Evolutionary conservation across 2,329 filamentous ascomycete genomes (phyloP).

Genomic region (Kalmusia sp.): DNA sequence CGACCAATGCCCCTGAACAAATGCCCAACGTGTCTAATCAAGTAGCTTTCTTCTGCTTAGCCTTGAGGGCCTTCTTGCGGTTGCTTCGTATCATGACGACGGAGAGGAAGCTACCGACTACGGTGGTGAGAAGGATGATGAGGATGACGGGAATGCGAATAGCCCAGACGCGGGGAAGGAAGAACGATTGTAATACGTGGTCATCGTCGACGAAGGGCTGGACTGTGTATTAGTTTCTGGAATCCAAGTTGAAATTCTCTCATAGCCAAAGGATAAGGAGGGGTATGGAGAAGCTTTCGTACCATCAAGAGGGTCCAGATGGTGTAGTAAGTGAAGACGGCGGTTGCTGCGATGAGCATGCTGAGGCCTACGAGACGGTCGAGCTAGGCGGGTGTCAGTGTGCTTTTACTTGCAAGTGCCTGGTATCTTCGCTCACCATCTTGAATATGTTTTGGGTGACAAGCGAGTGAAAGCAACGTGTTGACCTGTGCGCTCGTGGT

Average conservation of each 20-base stretch:
- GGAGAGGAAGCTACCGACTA: constrained; percentile 94
- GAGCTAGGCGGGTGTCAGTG: constrained; percentile 66
- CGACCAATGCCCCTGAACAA: constrained; percentile 8
- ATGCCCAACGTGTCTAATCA: constrained; percentile 23
- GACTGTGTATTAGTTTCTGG: neutral
- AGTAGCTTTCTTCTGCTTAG: constrained; percentile 83
- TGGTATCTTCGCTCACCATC: constrained; percentile 28
- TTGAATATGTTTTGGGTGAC: constrained; percentile 24
- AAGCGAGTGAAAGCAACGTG: constrained; percentile 25
- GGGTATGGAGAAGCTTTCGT: constrained; percentile 35
- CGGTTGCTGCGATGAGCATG: constrained; percentile 77
- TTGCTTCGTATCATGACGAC: constrained; percentile 99
- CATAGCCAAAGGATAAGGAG: neutral
- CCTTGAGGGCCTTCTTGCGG: constrained; percentile 95
- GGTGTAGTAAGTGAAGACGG: constrained; percentile 89
- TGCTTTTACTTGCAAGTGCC: neutral
- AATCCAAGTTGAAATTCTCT: neutral
- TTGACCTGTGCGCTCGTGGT: constrained; percentile 12
- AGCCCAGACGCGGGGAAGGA: constrained; percentile 97
- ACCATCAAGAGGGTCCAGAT: constrained; percentile 99
- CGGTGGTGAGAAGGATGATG: constrained; percentile 86
- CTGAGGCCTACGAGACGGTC: constrained; percentile 83
- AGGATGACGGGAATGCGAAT: constrained; percentile 98
- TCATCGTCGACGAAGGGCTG: constrained; percentile 97
- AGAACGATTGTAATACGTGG: constrained; percentile 92